These are phyloP conservation scores for Pythium plurisporium DNA, from an alignment of 352 stramenopile genomes.

Conservation along the genomic window DNA sequence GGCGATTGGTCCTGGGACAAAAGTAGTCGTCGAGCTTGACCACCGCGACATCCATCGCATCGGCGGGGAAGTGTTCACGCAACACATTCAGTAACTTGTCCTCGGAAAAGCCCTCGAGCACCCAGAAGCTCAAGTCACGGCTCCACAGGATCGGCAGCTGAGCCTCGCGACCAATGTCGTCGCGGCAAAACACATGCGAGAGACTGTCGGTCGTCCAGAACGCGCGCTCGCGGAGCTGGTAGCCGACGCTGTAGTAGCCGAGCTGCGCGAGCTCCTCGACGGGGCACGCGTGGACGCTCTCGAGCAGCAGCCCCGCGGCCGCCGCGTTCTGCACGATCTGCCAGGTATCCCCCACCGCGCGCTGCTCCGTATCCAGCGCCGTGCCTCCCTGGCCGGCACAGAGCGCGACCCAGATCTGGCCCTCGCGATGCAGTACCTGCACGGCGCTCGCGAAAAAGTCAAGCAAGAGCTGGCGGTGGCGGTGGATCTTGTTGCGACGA, in stretches of 20 bases:
- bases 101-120: constrained; percentile 57
- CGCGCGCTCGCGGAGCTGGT: constrained; percentile 65
- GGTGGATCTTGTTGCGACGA: constrained; percentile 81
- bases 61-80: constrained; percentile 34
- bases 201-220: constrained; percentile 71
- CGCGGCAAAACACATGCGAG: constrained; percentile 63
- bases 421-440: constrained; percentile 41
- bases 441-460: constrained; percentile 74
- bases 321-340: constrained; percentile 72
- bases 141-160: constrained; percentile 58
- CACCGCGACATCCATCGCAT: constrained; percentile 31
- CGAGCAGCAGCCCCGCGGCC: constrained; percentile 44
- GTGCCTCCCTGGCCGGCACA: constrained; percentile 79
- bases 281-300: constrained; percentile 59
- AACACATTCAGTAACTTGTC: constrained; percentile 39
- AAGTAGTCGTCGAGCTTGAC: constrained; percentile 58
- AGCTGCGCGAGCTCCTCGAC: constrained; percentile 49
- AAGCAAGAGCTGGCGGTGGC: constrained; percentile 66
- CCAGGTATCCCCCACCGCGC: constrained; percentile 70
- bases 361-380: constrained; percentile 52
- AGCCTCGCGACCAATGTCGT: constrained; percentile 34
- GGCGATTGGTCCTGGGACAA: constrained; percentile 42
- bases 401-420: constrained; percentile 79
- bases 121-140: constrained; percentile 76
- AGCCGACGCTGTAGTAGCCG: constrained; percentile 80